Conservation (phyloP, 306 rosid genomes). For the Castanea mollissima region DNA sequence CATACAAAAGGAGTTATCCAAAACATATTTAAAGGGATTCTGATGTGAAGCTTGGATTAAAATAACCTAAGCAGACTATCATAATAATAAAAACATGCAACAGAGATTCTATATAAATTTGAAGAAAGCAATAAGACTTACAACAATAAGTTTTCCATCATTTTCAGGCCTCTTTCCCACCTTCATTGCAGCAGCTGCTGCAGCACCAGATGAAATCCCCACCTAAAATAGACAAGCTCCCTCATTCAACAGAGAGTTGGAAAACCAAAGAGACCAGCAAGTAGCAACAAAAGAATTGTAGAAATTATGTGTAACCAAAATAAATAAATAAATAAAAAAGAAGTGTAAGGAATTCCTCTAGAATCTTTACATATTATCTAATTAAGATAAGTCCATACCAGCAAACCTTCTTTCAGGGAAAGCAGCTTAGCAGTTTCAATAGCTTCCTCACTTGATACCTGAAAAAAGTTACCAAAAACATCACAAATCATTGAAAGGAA, state of each 20-base stretch:
- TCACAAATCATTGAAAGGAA: background rate
- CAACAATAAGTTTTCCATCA: conserved; percentile 78
- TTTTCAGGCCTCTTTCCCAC: conserved; percentile 70
- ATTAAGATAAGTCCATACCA: conserved; percentile 37
- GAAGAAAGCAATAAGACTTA: conserved; percentile 24
- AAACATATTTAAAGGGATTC: background rate
- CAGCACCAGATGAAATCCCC: conserved; percentile 91
- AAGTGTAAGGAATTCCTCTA: background rate
- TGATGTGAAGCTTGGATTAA: background rate
- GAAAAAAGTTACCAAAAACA: conserved; percentile 15
- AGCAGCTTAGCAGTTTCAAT: conserved; percentile 64
- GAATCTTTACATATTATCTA: background rate
- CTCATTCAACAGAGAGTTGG: background rate
- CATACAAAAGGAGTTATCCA: background rate
- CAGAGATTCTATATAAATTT: background rate
- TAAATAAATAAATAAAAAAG: too few species aligned
- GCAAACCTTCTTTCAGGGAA: conserved; percentile 78
- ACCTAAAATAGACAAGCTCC: conserved; percentile 40
- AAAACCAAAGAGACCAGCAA: background rate
- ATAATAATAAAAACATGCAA: background rate
- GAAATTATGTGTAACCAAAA: background rate
- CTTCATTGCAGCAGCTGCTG: conserved; percentile 71
- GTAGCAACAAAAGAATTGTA: background rate
- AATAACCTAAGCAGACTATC: background rate
- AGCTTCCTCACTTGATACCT: conserved; percentile 72